Evolutionary conservation across 2,329 filamentous ascomycete species (phyloP).

Genomic region (Alternaria rosae): DNA sequence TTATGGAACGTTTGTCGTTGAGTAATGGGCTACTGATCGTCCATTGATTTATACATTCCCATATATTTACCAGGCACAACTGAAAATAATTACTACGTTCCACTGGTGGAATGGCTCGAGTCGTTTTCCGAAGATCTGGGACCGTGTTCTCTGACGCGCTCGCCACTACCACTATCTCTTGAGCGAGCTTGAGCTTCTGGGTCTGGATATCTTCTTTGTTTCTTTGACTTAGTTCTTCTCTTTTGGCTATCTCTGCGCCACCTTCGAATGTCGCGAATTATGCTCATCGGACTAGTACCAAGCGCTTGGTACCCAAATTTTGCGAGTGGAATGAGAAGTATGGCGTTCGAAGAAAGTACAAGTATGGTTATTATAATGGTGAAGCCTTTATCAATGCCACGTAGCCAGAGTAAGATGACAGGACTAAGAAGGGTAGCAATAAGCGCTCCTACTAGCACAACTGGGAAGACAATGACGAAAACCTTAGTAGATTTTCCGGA

Average conservation of each 20-base stretch:
- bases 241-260: background rate
- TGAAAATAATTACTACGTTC: background rate
- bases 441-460: background rate
- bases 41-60: background rate
- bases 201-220: background rate
- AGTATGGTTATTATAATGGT: background rate
- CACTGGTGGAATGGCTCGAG: background rate
- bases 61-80: background rate
- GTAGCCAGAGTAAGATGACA: background rate
- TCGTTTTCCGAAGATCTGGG: background rate
- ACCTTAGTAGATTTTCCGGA: background rate
- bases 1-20: slow-evolving; percentile 29
- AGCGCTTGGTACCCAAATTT: background rate
- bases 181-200: background rate
- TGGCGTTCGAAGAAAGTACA: background rate
- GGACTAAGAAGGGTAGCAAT: background rate
- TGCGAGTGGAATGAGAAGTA: background rate
- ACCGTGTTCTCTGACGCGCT: background rate
- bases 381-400: background rate
- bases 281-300: background rate
- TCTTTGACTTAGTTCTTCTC: background rate
- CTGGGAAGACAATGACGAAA: background rate
- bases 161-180: background rate
- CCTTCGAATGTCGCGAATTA: background rate
- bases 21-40: background rate